Percentiles rank a stretch among this genome's conserved stretches.
Evolutionary conservation across 768 basidiomycete species (phyloP).

Genomic region (Piloderma croceum): DNA sequence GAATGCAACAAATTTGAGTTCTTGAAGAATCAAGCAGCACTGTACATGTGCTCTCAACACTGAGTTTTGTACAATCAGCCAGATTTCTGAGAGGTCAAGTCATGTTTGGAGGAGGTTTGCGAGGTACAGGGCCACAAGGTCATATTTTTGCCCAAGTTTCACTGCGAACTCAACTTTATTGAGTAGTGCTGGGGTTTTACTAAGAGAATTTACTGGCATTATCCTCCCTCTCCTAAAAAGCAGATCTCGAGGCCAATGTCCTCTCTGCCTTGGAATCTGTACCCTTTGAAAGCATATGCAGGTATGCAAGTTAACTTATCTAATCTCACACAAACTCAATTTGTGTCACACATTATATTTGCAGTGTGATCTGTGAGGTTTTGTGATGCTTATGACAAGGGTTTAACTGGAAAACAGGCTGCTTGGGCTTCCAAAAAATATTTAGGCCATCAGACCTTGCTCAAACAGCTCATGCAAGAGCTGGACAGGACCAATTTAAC

Average conservation of each 20-base stretch:
- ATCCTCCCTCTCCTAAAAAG: constrained; percentile 16
- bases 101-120: constrained; percentile 21
- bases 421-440: constrained; percentile 20
- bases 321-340: too few relatives aligned
- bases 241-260: constrained; percentile 27
- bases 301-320: too few relatives aligned
- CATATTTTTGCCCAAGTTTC: constrained; percentile 36
- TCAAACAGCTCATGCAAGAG: constrained; percentile 8
- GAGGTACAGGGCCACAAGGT: constrained; percentile 20
- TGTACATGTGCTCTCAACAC: constrained; percentile 18
- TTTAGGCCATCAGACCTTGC: constrained; percentile 17
- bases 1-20: constrained; percentile 23
- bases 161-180: constrained; percentile 36
- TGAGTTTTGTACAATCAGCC: constrained; percentile 25
- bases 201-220: constrained; percentile 29
- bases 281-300: constrained; percentile 11
- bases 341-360: too few relatives aligned
- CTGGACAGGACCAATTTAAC: too few relatives aligned
- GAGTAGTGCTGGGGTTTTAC: constrained; percentile 34
- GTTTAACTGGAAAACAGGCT: constrained; percentile 17
- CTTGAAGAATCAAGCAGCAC: constrained; percentile 1
- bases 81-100: constrained; percentile 27
- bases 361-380: constrained; percentile 17
- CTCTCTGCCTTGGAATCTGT: constrained; percentile 23
- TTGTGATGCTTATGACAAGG: constrained; percentile 21